Base-by-base conservation (phyloP, 768 basidiomycete genomes). In the Inosperma sp. region DNA sequence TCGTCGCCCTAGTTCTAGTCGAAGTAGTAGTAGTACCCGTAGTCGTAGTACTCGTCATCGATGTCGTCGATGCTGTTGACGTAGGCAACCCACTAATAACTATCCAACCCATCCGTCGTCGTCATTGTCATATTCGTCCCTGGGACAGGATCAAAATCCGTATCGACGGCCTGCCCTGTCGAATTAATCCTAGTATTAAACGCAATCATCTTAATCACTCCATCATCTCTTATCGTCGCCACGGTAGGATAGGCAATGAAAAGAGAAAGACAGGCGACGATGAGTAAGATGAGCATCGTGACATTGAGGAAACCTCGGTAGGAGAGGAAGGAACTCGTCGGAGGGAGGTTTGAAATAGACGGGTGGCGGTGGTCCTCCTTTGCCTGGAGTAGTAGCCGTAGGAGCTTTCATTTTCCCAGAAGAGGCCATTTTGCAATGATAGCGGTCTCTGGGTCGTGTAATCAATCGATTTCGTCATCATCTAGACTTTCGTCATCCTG, bases 171-270 rank as follows among this genome's bases (percentile, higher is more conserved):
- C 65, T 86, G 84, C 1, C 83, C 82, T 0, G 82, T 81, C 13
- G 71, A 59, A 60, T 86, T 87, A 51, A 82, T 77, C 35, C 64
- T 62, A 4, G 74, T 75, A 51, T 82, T 84, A 82, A 5, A 30
- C 29, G 78, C 73, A 49, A 83, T 83, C 30, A 75, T 62, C 48
- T 56, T 50, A 27, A 65, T 70, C 22, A 64, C 61, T 1, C 65
- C 60, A 48, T 73, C 63, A 51, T 73, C 63, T 7, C 57, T 59
- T 56, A 73, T 74, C 37, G 73, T 78, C 25, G 56, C 57, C 29
- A 66, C 58, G n/a, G 93, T 74, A 0, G 93, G 93, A 60, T 87
- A 93, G 22, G 80, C 77, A 43, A 88, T 80, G 63, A 94, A 95
- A 3, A 95, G 72, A 17, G 64, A 64, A 48, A 94, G 63, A 48